Conservation (phyloP, 163 green algal genomes). For the Scenedesmus sp. region DNA sequence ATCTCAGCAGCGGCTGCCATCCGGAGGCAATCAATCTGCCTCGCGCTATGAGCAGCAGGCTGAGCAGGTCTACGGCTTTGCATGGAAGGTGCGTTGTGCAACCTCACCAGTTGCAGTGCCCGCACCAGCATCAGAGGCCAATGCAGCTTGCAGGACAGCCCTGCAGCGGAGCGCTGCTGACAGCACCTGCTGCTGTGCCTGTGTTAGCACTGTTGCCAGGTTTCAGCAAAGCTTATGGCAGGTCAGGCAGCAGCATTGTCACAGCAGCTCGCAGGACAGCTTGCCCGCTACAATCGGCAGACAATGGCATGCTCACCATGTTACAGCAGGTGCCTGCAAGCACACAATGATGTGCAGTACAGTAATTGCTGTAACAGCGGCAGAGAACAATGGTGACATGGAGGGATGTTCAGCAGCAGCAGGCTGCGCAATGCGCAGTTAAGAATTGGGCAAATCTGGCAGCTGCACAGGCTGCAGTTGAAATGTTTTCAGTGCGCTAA, state of each 20-base stretch:
- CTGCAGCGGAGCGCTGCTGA: no score
- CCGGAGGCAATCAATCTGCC: neutral
- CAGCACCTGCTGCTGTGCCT: no score
- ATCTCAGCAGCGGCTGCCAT: neutral
- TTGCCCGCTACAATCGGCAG: no score
- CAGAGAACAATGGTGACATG: no score
- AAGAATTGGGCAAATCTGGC: neutral
- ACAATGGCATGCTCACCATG: neutral
- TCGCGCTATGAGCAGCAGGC: neutral
- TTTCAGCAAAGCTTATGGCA: neutral
- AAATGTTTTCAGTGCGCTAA: neutral
- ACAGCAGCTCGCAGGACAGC: neutral
- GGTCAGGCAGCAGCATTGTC: neutral
- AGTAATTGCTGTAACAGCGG: no score
- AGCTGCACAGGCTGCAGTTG: neutral
- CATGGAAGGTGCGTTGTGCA: constrained; percentile 31
- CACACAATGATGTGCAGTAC: neutral
- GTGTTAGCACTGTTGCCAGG: no score
- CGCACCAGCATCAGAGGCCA: neutral
- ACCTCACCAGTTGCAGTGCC: neutral
- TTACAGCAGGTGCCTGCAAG: neutral
- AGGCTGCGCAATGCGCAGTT: neutral
- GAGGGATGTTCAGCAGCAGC: neutral
- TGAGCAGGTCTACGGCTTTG: constrained; percentile 17
- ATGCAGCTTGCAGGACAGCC: neutral